phyloP scores from a whole-genome alignment of 148 eudicot genomes.

The Fagopyrum tataricum region DNA sequence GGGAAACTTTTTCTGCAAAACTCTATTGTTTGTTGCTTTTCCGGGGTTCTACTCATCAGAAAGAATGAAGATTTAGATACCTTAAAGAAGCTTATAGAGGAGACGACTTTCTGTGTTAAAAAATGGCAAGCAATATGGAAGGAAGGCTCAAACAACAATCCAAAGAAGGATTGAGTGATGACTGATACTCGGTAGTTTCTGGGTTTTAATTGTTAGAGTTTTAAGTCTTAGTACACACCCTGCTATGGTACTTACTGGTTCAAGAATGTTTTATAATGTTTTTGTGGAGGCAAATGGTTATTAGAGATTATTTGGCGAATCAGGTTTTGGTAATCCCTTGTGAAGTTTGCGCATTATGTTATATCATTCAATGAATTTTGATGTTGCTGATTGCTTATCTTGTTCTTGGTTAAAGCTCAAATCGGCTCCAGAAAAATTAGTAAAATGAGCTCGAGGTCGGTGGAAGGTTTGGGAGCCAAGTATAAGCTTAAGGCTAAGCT shows the following conservation, averaged over 20 bases:
- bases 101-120: slow-evolving; percentile 90
- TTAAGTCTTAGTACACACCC: neutral
- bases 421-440: no score
- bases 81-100: slow-evolving; percentile 72
- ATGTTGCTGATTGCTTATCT: neutral
- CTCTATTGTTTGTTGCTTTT: slow-evolving; percentile 72
- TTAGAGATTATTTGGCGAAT: slow-evolving; percentile 3
- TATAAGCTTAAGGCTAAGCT: no score
- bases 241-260: neutral
- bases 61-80: slow-evolving; percentile 89
- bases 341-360: neutral
- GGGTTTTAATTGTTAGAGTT: no score
- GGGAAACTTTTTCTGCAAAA: slow-evolving; percentile 97
- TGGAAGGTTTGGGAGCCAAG: no score
- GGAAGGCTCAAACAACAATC: slow-evolving; percentile 31
- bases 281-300: neutral
- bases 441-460: no score
- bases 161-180: slow-evolving; percentile 29
- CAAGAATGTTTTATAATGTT: neutral
- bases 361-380: neutral
- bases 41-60: slow-evolving; percentile 71
- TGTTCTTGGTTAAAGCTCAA: neutral
- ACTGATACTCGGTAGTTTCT: neutral
- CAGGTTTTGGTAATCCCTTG: neutral
- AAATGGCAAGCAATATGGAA: slow-evolving; percentile 99